Conservation (phyloP, 805 yeast species). For the Groenewaldozyma tartarivorans region DNA sequence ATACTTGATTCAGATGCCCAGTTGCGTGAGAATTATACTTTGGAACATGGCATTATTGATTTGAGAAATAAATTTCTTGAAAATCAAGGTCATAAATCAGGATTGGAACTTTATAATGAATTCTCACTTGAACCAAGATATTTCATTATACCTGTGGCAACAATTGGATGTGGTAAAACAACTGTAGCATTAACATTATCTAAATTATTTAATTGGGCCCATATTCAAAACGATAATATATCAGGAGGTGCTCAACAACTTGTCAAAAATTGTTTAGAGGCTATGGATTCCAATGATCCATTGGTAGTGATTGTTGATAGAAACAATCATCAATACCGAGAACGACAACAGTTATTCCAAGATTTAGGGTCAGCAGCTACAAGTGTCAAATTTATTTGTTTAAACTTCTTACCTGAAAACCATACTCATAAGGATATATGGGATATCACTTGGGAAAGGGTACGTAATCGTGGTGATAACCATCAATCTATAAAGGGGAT, state of each 20-base stretch:
- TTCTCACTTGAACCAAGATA: slow-evolving; percentile 23
- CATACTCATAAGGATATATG: slow-evolving; percentile 14
- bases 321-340: slow-evolving; percentile 67
- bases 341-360: slow-evolving; percentile 56
- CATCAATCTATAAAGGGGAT: slow-evolving; percentile 71
- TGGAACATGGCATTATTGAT: slow-evolving; percentile 65
- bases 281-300: slow-evolving; percentile 24
- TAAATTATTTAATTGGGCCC: slow-evolving; percentile 57
- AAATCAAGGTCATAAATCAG: slow-evolving; percentile 28
- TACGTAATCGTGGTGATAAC: slow-evolving; percentile 66
- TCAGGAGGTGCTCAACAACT: slow-evolving; percentile 14
- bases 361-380: slow-evolving; percentile 38
- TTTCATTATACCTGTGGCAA: slow-evolving; percentile 73
- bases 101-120: slow-evolving; percentile 23
- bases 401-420: slow-evolving; percentile 50
- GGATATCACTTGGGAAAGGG: slow-evolving; percentile 46
- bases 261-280: slow-evolving; percentile 19
- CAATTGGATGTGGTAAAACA: slow-evolving; percentile 93
- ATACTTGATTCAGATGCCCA: slow-evolving; percentile 42
- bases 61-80: slow-evolving; percentile 60
- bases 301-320: slow-evolving; percentile 66
- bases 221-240: slow-evolving; percentile 69
- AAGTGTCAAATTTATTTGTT: slow-evolving; percentile 50
- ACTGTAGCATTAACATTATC: slow-evolving; percentile 59
- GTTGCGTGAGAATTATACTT: slow-evolving; percentile 35